Conservation (phyloP, 106 monocot species). For the Platanthera zijinensis region DNA sequence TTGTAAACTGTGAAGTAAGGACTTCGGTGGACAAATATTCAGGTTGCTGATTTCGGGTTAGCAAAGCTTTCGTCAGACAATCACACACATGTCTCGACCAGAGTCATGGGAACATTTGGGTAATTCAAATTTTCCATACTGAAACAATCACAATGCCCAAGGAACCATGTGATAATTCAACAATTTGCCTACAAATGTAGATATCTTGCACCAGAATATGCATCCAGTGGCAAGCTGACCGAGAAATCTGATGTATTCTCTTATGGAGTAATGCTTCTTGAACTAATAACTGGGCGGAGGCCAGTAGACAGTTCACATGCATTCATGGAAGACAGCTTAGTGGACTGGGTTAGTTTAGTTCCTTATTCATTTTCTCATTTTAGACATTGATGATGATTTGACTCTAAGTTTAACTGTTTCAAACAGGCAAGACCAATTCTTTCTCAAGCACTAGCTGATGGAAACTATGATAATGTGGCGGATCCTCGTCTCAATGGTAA, state of each 20-base stretch:
- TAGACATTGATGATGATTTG: background rate
- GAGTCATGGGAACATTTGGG: conserved; percentile 83
- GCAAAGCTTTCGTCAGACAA: conserved; percentile 54
- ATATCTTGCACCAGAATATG: conserved; percentile 72
- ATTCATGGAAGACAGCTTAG: conserved; percentile 75
- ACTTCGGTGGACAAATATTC: background rate
- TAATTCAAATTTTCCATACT: conserved; percentile 2
- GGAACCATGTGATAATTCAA: background rate
- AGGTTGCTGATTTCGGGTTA: conserved; percentile 78
- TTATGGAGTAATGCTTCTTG: conserved; percentile 65
- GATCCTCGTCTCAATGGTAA: conserved; percentile 52
- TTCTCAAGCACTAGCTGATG: conserved; percentile 46
- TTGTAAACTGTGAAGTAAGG: background rate
- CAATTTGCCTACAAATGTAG: conserved; percentile 5
- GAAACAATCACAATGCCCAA: background rate
- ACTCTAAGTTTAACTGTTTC: background rate
- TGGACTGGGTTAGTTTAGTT: conserved; percentile 62
- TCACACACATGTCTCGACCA: conserved; percentile 59
- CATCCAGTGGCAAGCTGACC: conserved; percentile 74
- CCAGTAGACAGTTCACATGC: conserved; percentile 39
- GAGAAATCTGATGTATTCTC: conserved; percentile 79
- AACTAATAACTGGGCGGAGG: conserved; percentile 59
- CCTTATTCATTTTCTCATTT: background rate
- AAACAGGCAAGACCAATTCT: conserved; percentile 57
- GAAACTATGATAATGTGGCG: conserved; percentile 61